Percentiles rank a stretch among this genome's conserved stretches.
phyloP scores from a whole-genome alignment of 495 filamentous ascomycete species.

The Pyronema domesticum region DNA sequence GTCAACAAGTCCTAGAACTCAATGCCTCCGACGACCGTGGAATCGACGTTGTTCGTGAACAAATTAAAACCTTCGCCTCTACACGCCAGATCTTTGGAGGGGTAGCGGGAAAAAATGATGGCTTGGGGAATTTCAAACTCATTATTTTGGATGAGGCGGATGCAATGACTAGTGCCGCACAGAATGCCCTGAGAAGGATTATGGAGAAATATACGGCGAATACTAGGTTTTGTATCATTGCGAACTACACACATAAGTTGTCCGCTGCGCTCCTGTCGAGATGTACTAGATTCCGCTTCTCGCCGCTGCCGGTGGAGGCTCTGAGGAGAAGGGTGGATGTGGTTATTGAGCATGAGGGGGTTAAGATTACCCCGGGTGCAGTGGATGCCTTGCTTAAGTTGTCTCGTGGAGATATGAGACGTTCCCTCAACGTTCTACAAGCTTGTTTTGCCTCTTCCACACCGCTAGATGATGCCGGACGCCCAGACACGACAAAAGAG shows the following conservation, averaged over 20 bases:
- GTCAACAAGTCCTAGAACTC: slow-evolving; percentile 93
- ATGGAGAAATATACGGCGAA: slow-evolving; percentile 99
- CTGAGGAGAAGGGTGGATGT: slow-evolving; percentile 70
- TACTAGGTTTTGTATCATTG: slow-evolving; percentile 94
- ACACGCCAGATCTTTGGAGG: slow-evolving; percentile 40
- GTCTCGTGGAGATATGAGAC: slow-evolving; percentile 89
- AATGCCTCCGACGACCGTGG: slow-evolving; percentile 95
- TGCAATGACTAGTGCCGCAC: slow-evolving; percentile 90
- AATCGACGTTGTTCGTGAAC: slow-evolving; percentile 95
- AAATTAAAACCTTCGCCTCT: slow-evolving; percentile 97
- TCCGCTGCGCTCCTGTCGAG: slow-evolving; percentile 80
- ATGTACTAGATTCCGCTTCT: slow-evolving; percentile 91
- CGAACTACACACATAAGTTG: slow-evolving; percentile 99
- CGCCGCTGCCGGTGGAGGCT: slow-evolving; percentile 71
- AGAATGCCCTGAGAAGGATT: slow-evolving; percentile 91
- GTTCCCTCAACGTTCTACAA: slow-evolving; percentile 87
- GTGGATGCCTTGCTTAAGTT: slow-evolving; percentile 63
- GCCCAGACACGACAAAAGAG: slow-evolving; percentile 39
- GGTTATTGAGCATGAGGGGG: slow-evolving; percentile 72
- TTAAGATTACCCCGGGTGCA: slow-evolving; percentile 66
- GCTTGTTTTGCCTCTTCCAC: slow-evolving; percentile 75
- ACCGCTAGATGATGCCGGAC: slow-evolving; percentile 47
- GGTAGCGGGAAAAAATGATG: slow-evolving; percentile 29
- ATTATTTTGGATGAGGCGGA: slow-evolving; percentile 97
- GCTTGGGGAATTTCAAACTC: slow-evolving; percentile 68